Percentiles rank a stretch among this genome's conserved stretches.
phyloP scores from a whole-genome alignment of 495 filamentous ascomycete species.

The Niebla homalea region DNA sequence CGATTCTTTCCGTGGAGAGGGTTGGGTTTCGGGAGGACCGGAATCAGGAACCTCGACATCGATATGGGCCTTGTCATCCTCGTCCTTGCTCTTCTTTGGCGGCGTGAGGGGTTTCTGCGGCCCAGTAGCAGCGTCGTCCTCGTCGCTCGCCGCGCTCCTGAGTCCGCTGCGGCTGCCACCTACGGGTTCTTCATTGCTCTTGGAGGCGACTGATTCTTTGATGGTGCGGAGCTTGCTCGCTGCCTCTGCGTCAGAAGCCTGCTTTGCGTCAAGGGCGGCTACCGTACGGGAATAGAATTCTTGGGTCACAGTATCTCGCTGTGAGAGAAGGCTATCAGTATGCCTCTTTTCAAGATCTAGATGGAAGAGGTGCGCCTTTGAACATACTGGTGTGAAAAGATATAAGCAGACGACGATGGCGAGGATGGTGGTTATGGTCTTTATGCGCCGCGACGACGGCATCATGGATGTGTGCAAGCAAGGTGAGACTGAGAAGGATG shows the following conservation, averaged over 20 bases:
- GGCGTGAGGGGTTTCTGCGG: slow-evolving; percentile 5
- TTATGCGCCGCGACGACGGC: slow-evolving; percentile 58
- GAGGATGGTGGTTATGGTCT: slow-evolving; percentile 42
- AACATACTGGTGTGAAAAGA: slow-evolving; percentile 48
- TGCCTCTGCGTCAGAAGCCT: slow-evolving; percentile 22
- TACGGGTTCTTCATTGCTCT: neutral
- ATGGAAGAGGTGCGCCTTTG: neutral
- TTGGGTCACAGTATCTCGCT: slow-evolving; percentile 37
- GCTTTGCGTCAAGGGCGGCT: slow-evolving; percentile 33
- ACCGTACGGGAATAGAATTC: slow-evolving; percentile 38
- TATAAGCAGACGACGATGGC: slow-evolving; percentile 43
- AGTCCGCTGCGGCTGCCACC: neutral
- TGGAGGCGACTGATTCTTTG: slow-evolving; percentile 22
- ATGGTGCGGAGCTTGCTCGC: slow-evolving; percentile 23
- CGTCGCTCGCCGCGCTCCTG: slow-evolving; percentile 25
- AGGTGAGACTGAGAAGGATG: too few species aligned
- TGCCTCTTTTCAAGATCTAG: neutral
- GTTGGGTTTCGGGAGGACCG: neutral
- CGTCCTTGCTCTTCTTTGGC: slow-evolving; percentile 30
- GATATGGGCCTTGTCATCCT: slow-evolving; percentile 38
- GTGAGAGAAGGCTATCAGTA: neutral
- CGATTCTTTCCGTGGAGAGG: too few species aligned
- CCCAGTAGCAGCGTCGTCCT: slow-evolving; percentile 24
- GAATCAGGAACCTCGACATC: slow-evolving; percentile 18
- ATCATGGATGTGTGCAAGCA: slow-evolving; percentile 26